Evolutionary conservation across 1,284 basidiomycete species (phyloP).

Genomic region (Bjerkandera adusta): DNA sequence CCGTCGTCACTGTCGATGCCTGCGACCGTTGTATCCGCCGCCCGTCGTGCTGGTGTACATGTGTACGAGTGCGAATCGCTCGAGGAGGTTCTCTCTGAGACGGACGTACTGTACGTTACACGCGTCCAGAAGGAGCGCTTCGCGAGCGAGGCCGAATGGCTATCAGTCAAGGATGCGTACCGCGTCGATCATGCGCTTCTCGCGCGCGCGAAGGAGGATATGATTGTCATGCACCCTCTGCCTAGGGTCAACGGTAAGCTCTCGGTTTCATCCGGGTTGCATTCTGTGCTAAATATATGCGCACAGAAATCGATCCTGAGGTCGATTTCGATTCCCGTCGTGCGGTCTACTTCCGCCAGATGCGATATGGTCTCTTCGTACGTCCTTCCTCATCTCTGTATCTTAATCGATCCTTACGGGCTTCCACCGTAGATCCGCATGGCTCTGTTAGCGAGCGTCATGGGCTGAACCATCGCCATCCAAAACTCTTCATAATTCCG

Average conservation of each 20-base stretch:
- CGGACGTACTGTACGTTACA: conserved; percentile 98
- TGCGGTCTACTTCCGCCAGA: conserved; percentile 98
- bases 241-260: conserved; percentile 84
- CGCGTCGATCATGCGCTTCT: conserved; percentile 93
- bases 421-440: conserved; percentile 58
- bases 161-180: conserved; percentile 90
- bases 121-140: conserved; percentile 97
- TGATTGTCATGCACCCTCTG: conserved; percentile 98
- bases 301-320: conserved; percentile 91
- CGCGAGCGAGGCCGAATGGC: conserved; percentile 79
- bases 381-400: conserved; percentile 36
- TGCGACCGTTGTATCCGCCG: conserved; percentile 78
- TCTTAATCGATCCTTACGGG: background rate
- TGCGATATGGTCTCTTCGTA: conserved; percentile 97
- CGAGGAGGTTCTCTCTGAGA: conserved; percentile 87
- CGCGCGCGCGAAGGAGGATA: conserved; percentile 89
- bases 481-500: background rate
- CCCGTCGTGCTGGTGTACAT: conserved; percentile 78
- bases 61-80: conserved; percentile 84
- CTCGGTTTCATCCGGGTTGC: no score
- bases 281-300: background rate
- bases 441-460: conserved; percentile 72
- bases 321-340: conserved; percentile 95
- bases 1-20: conserved; percentile 94
- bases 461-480: conserved; percentile 36